Conservation (phyloP, 2,329 filamentous ascomycete genomes). For the Chrysoporthe austroafricana region DNA sequence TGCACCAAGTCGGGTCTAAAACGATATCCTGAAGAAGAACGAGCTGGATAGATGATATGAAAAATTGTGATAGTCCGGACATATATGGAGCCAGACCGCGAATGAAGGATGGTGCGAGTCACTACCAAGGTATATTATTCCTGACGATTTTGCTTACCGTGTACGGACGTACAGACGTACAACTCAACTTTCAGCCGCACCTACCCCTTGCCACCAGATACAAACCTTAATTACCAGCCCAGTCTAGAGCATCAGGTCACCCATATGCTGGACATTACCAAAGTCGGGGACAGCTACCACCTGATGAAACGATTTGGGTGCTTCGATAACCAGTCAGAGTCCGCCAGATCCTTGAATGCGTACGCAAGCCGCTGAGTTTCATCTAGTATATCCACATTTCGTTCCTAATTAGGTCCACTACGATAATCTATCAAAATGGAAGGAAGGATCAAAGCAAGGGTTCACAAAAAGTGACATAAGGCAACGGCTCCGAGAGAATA, state of each 20-base stretch:
- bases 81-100: background rate
- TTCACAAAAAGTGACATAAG: background rate
- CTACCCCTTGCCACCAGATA: too few relatives aligned
- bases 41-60: background rate
- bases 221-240: too few relatives aligned
- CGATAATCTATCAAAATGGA: background rate
- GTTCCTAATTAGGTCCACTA: background rate
- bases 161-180: too few relatives aligned
- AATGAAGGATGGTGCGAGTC: background rate
- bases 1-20: background rate
- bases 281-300: too few relatives aligned
- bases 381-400: background rate
- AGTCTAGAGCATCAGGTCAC: too few relatives aligned
- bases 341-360: accelerated
- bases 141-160: too few relatives aligned
- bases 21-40: background rate
- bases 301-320: too few relatives aligned
- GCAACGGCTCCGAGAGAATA: background rate
- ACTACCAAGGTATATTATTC: too few relatives aligned
- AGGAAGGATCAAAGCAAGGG: background rate
- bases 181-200: too few relatives aligned
- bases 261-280: too few relatives aligned
- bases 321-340: too few relatives aligned
- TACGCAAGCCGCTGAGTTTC: background rate
- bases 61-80: too few relatives aligned